Conservation (phyloP, 106 monocot genomes). For the Acanthochlamys bracteata region DNA sequence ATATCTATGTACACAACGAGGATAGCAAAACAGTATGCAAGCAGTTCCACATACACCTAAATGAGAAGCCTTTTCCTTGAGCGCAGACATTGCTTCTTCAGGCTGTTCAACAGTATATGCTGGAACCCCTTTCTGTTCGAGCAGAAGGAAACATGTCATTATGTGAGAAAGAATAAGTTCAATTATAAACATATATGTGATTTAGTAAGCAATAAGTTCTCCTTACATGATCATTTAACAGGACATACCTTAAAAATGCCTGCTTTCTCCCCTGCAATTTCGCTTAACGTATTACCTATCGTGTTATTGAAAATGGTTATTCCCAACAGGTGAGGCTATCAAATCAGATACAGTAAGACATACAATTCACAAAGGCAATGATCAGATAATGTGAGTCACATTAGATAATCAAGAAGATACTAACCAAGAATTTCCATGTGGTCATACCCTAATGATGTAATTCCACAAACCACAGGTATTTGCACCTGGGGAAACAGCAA, state of each 20-base stretch:
- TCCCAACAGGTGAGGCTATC: too few relatives aligned
- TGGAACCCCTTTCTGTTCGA: conserved; percentile 62
- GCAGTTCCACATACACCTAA: conserved; percentile 48
- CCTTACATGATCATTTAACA: not conserved
- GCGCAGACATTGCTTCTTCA: conserved; percentile 81
- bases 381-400: not conserved
- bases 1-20: too few relatives aligned
- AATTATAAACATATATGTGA: too few relatives aligned
- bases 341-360: too few relatives aligned
- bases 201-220: not conserved
- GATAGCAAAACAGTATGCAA: not conserved
- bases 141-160: not conserved
- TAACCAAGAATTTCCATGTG: conserved; percentile 99
- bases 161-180: not conserved
- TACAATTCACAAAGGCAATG: too few relatives aligned
- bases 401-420: conserved; percentile 2
- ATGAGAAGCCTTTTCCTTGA: conserved; percentile 56
- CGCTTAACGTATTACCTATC: conserved; percentile 74
- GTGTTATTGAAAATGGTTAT: too few relatives aligned
- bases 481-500: conserved; percentile 36
- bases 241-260: conserved; percentile 88
- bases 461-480: conserved; percentile 81
- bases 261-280: conserved; percentile 97
- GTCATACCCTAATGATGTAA: conserved; percentile 90
- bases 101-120: conserved; percentile 90